These are phyloP conservation scores for Phytophthora crassamura DNA, from an alignment of 352 stramenopile genomes.

Conservation along the genomic window DNA sequence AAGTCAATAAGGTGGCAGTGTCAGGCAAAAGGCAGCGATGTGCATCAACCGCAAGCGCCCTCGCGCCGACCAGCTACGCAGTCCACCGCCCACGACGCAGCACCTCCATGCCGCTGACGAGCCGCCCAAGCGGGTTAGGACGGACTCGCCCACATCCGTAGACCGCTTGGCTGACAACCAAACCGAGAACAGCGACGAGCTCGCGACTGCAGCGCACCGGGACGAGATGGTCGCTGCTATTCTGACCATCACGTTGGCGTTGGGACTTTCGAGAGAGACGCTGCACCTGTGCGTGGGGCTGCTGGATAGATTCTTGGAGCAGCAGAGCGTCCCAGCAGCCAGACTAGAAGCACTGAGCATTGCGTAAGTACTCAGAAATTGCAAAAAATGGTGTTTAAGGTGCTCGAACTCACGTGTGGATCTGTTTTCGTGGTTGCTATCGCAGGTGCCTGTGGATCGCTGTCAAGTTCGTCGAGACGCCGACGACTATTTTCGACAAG, in stretches of 20 bases:
- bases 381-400: not conserved
- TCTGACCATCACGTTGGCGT: conserved; percentile 67
- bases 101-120: conserved; percentile 21
- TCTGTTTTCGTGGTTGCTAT: not conserved
- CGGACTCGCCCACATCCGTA: conserved; percentile 30
- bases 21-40: conserved; percentile 12
- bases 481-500: conserved; percentile 60
- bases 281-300: conserved; percentile 66
- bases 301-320: conserved; percentile 57
- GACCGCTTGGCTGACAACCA: conserved; percentile 23
- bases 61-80: conserved; percentile 19
- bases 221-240: conserved; percentile 74
- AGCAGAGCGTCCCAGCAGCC: conserved; percentile 24
- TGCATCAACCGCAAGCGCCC: conserved; percentile 38
- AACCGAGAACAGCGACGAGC: conserved; percentile 14
- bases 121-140: conserved; percentile 29
- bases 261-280: conserved; percentile 65
- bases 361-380: conserved; percentile 42
- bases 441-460: conserved; percentile 73
- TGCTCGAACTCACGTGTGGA: conserved; percentile 3
- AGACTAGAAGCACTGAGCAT: conserved; percentile 68
- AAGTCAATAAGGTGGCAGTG: conserved; percentile 1
- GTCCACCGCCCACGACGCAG: conserved; percentile 18
- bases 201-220: conserved; percentile 47
- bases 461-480: conserved; percentile 76